phyloP scores from a whole-genome alignment of 768 basidiomycete species.

The Podaxis sp. region DNA sequence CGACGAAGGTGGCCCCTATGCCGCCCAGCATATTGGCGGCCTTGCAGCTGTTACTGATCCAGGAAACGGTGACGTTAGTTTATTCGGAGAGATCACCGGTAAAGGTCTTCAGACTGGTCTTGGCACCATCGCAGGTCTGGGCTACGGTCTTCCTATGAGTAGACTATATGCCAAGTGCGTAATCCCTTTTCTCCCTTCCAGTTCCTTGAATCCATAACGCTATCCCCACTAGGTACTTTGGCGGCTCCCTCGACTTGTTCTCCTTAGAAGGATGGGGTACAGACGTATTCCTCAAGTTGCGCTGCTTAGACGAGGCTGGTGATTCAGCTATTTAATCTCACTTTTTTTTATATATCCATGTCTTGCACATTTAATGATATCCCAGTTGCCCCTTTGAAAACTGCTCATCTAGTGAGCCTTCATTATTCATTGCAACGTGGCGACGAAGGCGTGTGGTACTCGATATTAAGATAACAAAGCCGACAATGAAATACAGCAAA shows the following conservation, averaged over 20 bases:
- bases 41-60: slow-evolving; percentile 55
- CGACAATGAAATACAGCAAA: slow-evolving; percentile 32
- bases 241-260: slow-evolving; percentile 79
- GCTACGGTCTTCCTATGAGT: slow-evolving; percentile 86
- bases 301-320: slow-evolving; percentile 50
- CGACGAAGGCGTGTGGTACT: slow-evolving; percentile 33
- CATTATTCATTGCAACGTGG: slow-evolving; percentile 33
- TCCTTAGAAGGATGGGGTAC: slow-evolving; percentile 86
- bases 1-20: slow-evolving; percentile 69
- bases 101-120: slow-evolving; percentile 78
- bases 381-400: background rate
- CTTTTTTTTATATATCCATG: background rate
- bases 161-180: slow-evolving; percentile 63
- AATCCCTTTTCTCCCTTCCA: background rate
- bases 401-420: background rate
- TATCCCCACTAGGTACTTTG: slow-evolving; percentile 60
- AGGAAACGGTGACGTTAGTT: slow-evolving; percentile 42
- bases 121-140: slow-evolving; percentile 89
- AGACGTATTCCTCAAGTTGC: slow-evolving; percentile 50
- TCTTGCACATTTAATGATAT: background rate
- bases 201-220: background rate
- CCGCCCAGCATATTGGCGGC: slow-evolving; percentile 76
- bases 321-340: slow-evolving; percentile 38
- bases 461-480: slow-evolving; percentile 22
- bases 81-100: slow-evolving; percentile 78